phyloP scores from a whole-genome alignment of 805 yeast genomes.

The Isabelozyma heimii region DNA sequence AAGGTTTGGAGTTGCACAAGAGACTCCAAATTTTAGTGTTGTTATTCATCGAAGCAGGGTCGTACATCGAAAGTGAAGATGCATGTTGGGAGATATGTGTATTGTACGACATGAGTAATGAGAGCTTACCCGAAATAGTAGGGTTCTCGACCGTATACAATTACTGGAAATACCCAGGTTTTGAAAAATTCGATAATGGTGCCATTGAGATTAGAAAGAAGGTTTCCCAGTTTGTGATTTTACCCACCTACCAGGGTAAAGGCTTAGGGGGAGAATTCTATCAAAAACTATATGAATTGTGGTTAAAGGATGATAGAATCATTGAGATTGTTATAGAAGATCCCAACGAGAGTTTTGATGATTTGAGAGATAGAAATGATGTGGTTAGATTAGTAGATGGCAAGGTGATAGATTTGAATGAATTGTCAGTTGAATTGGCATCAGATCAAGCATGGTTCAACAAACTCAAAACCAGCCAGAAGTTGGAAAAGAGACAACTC shows the following conservation, averaged over 20 bases:
- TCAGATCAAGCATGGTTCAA: slow-evolving; percentile 36
- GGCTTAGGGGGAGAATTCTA: slow-evolving; percentile 74
- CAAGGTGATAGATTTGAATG: slow-evolving; percentile 16
- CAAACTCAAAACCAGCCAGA: slow-evolving; percentile 37
- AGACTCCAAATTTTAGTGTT: slow-evolving; percentile 78
- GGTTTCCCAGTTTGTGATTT: slow-evolving; percentile 80
- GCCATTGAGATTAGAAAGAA: slow-evolving; percentile 53
- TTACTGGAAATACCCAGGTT: slow-evolving; percentile 72
- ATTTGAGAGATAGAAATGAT: slow-evolving; percentile 82
- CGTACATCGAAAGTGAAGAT: slow-evolving; percentile 77
- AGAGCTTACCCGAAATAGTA: slow-evolving; percentile 44
- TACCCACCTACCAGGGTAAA: slow-evolving; percentile 79
- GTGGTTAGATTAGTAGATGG: slow-evolving; percentile 29
- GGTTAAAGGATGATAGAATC: slow-evolving; percentile 53
- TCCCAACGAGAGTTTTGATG: slow-evolving; percentile 91
- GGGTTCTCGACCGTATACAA: slow-evolving; percentile 85
- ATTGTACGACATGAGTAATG: slow-evolving; percentile 30
- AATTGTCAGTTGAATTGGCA: slow-evolving; percentile 17
- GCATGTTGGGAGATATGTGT: slow-evolving; percentile 77
- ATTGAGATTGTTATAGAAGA: slow-evolving; percentile 87
- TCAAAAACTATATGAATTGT: slow-evolving; percentile 47
- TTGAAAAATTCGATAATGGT: slow-evolving; percentile 47
- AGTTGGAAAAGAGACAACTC: slow-evolving; percentile 77
- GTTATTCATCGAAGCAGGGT: slow-evolving; percentile 90
- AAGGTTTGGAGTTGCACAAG: slow-evolving; percentile 53